Conservation (phyloP, 768 basidiomycete species). For the Rhodotorula paludigena region DNA sequence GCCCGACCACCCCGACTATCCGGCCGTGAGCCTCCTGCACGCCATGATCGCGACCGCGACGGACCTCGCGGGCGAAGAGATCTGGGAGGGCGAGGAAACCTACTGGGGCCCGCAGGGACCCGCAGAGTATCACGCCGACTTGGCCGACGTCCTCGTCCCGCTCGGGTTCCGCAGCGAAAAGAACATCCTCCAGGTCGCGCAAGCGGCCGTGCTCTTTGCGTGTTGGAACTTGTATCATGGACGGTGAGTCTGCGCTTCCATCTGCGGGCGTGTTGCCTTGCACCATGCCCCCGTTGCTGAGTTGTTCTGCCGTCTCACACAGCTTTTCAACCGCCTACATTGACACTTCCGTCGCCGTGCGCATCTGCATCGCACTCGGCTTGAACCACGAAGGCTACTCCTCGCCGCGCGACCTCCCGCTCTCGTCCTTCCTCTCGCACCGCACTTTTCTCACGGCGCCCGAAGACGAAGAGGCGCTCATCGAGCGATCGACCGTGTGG, state of each 20-base stretch:
- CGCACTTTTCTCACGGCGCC: neutral
- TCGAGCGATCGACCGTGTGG: neutral
- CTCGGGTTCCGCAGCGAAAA: neutral
- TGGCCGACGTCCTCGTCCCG: slow-evolving; percentile 4
- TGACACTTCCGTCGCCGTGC: slow-evolving; percentile 2
- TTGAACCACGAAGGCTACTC: neutral
- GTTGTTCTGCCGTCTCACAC: neutral
- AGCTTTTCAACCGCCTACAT: slow-evolving; percentile 8
- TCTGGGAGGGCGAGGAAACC: slow-evolving; percentile 5
- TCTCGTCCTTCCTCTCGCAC: neutral
- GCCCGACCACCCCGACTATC: slow-evolving; percentile 1
- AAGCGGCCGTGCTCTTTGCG: slow-evolving; percentile 2
- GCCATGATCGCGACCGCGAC: slow-evolving; percentile 1
- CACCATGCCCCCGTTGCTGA: neutral
- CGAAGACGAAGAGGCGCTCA: neutral
- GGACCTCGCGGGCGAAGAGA: slow-evolving; percentile 1
- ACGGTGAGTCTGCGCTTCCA: neutral
- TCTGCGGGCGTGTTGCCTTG: too few species aligned
- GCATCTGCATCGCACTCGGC: slow-evolving; percentile 11
- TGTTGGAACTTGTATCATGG: neutral
- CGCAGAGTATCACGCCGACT: neutral
- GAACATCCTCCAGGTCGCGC: slow-evolving; percentile 9
- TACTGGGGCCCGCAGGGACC: slow-evolving; percentile 1
- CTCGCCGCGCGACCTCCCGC: neutral
- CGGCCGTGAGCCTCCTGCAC: slow-evolving; percentile 7